Evolutionary conservation across 257 asterid genomes (phyloP), one percentile per base, ranked within the genome.

Genomic region (Solanum pinnatisectum): DNA sequence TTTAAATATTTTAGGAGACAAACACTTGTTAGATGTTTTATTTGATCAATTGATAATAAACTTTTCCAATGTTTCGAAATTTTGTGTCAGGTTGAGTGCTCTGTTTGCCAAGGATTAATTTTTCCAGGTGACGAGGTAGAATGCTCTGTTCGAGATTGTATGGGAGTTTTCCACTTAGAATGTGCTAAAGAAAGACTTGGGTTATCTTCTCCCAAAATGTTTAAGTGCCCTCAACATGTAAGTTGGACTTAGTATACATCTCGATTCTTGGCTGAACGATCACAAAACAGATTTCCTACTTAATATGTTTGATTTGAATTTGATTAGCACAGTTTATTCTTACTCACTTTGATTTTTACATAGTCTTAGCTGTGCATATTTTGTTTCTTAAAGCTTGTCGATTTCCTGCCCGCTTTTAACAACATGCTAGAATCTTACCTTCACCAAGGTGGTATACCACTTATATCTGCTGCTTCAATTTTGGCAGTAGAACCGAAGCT

Each of bases 201-300:
- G 27, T 92, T 92, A 84, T 93, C 94, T 87, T 92, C 95, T 88
- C 87, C 93, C 42, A 94, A 93, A 91, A 91, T 87, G 44, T 95
- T 95, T 89, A 96, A 93, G 93, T 96, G 99, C 90, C 98, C 98
- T 68, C 98, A 93, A 65, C 99, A 96, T 93, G 99, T 96, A 92
- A 94, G 97, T 91, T 87, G 85, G 79, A 52, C 30, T 49, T 46
- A 23, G 35, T 27, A 46, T 40, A 68, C 32, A 49, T 49, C 32
- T 74, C 3, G 33, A 37, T 74, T 74, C 83, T 30, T 49, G 85
- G 68, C 70, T 82, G 85, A 82, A 30, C 22, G 22, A 49, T 49
- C 12, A 49, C 3, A 30, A 30, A 49, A 30, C 85, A 49, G 42
- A 49, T 82, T 81, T 82, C 85, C 8, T 46, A 30, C 42, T 32